Evolutionary conservation across 345 rosid genomes (phyloP).

Genomic region (Cardiospermum halicacabum): DNA sequence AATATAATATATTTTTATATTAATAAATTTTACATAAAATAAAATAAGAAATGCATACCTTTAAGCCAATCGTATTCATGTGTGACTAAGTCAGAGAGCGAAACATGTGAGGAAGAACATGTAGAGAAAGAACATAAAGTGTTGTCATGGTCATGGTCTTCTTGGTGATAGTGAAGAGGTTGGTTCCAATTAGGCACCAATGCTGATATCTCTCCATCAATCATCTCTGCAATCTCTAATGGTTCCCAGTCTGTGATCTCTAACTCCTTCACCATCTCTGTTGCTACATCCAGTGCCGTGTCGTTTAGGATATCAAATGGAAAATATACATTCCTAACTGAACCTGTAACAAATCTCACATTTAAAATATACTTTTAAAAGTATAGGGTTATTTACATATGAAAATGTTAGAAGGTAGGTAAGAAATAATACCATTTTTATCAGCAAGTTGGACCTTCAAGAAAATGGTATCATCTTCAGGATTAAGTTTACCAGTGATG

Average conservation of each 20-base stretch:
- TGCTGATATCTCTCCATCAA: conserved; percentile 56
- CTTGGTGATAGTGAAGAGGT: conserved; percentile 28
- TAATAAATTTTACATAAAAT: not conserved
- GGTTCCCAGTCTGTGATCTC: conserved; percentile 72
- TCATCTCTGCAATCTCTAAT: conserved; percentile 62
- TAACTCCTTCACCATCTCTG: conserved; percentile 78
- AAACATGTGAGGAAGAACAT: conserved; percentile 48
- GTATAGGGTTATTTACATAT: too few relatives aligned
- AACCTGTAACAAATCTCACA: conserved; percentile 34
- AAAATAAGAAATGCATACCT: conserved; percentile 32
- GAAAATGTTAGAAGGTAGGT: too few relatives aligned
- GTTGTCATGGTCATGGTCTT: conserved; percentile 37
- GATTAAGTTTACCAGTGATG: conserved; percentile 59
- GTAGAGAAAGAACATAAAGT: conserved; percentile 49
- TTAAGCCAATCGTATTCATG: conserved; percentile 32
- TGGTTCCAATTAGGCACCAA: conserved; percentile 46
- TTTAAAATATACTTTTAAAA: too few relatives aligned
- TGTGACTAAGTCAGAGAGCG: conserved; percentile 39
- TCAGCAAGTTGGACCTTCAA: conserved; percentile 57
- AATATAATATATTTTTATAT: not conserved
- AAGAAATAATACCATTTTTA: conserved; percentile 41
- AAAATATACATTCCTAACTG: conserved; percentile 44
- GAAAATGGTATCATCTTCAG: conserved; percentile 62
- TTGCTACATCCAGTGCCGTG: conserved; percentile 65
- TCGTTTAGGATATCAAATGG: conserved; percentile 62